Base-by-base conservation (phyloP, 176 grass and related monocot species). In the Carex littledalei region DNA sequence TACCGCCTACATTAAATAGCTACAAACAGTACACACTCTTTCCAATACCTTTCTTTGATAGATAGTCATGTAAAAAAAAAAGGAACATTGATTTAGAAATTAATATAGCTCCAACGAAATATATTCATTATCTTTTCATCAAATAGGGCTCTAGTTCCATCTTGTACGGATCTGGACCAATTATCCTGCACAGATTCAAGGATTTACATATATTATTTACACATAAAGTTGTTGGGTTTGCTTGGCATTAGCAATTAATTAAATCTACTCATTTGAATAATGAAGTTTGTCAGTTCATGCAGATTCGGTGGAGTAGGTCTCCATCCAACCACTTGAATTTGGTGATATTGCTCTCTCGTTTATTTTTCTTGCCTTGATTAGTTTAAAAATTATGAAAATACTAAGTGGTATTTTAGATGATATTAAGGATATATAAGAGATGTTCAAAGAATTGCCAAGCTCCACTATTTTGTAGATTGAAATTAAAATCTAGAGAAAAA, bases 121-220 rank as follows among this genome's bases (percentile, higher is more conserved):
- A 86, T 43, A 4, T 67, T 56, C 52, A 61, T 90, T 78, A 72
- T 89, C 67, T 78, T 86, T 87, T 84, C 86, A 83, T 39, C 11
- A 12, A 5, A 78, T 50, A 63, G 3, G n/a, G 10, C 57, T 84
- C 84, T 32, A 0, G 16, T 20, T 72, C 85, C 24, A 64, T 29
- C 60, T 81, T 79, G 31, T 93, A 97, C 0, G 94, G 94, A 5
- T 88, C 64, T 49, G 68, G 4, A 39, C 41, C 15, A 0, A 78
- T 90, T 83, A 93, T 70, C 84, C 94, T 97, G 88, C 94, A 91
- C 78, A 83, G 86, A 84, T 75, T 55, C 81, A 85, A 68, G 8
- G 47, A 83, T 45, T 21, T 1, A 18, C 8, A 18, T 8, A 4
- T 35, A 35, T 35, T 35, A 35, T 35, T 35, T 35, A 35, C 34